Evolutionary conservation across 495 filamentous ascomycete genomes (phyloP).

Genomic region (Aspergillus ellipticus): DNA sequence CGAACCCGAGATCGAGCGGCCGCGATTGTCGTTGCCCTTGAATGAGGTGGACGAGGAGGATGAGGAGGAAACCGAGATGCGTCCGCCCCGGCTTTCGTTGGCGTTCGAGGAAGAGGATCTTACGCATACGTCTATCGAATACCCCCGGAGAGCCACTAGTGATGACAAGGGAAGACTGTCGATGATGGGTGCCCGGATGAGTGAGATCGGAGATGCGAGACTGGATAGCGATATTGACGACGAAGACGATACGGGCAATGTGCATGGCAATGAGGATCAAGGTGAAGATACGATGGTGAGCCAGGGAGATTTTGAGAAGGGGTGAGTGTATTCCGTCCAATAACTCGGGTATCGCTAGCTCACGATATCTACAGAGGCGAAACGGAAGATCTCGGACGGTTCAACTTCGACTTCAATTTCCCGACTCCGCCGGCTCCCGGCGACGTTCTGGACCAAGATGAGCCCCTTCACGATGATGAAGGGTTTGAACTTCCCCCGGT

Average conservation of each 20-base stretch:
- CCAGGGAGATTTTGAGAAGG: constrained; percentile 39
- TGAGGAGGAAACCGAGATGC: constrained; percentile 51
- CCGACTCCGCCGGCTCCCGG: constrained; percentile 32
- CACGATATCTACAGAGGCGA: constrained; percentile 38
- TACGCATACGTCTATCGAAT: constrained; percentile 66
- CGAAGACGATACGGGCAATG: constrained; percentile 39
- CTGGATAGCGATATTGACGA: constrained; percentile 49
- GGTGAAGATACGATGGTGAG: constrained; percentile 30
- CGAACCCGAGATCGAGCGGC: constrained; percentile 58
- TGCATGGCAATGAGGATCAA: constrained; percentile 32
- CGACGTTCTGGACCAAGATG: constrained; percentile 27
- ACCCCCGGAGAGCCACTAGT: constrained; percentile 56
- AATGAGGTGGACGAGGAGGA: constrained; percentile 52
- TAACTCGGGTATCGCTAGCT: constrained; percentile 17
- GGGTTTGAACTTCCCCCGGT: constrained; percentile 35
- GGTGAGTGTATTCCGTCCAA: constrained; percentile 25
- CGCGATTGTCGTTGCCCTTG: constrained; percentile 68
- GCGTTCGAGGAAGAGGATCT: constrained; percentile 66
- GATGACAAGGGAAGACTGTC: constrained; percentile 44
- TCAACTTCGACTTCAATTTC: constrained; percentile 44
- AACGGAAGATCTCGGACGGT: constrained; percentile 44
- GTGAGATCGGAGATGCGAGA: constrained; percentile 54
- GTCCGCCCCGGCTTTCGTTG: constrained; percentile 58
- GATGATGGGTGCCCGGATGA: constrained; percentile 55
- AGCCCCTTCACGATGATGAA: constrained; percentile 33